These are phyloP conservation scores for Centaurea solstitialis DNA, from an alignment of 129 eudicot species.

Conservation along the genomic window DNA sequence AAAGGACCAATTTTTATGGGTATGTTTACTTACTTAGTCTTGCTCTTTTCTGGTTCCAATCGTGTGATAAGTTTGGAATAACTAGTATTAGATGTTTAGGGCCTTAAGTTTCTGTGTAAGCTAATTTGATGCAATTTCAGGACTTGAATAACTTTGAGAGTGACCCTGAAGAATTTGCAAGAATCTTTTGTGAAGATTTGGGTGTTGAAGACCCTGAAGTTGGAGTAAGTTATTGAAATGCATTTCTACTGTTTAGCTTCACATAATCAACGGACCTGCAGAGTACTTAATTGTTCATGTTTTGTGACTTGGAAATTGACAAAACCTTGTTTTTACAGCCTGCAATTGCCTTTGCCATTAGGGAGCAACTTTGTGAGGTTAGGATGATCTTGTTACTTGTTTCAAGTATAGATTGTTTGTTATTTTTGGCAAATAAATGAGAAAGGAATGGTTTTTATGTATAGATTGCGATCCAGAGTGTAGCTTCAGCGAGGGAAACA, in stretches of 20 bases:
- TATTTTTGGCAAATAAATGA: neutral
- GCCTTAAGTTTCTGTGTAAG: neutral
- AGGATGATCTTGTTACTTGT: conserved; percentile 14
- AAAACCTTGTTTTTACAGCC: conserved; percentile 57
- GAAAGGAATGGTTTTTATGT: neutral
- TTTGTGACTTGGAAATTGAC: neutral
- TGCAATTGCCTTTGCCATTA: conserved; percentile 83
- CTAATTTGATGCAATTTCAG: conserved; percentile 42
- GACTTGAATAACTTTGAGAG: conserved; percentile 95
- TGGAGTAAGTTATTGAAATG: conserved; percentile 63
- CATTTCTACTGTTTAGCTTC: neutral
- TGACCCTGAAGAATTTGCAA: conserved; percentile 97
- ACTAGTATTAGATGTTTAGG: conserved; percentile 1
- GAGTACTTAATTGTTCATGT: no score
- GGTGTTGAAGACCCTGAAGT: conserved; percentile 96
- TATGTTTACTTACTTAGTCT: conserved; percentile 31
- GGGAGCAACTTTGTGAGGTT: conserved; percentile 97
- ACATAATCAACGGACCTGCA: neutral
- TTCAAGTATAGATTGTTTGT: neutral
- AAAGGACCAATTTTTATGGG: conserved; percentile 95
- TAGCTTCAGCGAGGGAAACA: conserved; percentile 80
- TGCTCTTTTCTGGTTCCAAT: conserved; percentile 9
- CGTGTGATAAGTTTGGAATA: neutral
- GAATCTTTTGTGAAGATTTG: conserved; percentile 82
- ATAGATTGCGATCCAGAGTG: conserved; percentile 87